phyloP scores from a whole-genome alignment of 2,329 filamentous ascomycete species.

The Aspergillus sp. region DNA sequence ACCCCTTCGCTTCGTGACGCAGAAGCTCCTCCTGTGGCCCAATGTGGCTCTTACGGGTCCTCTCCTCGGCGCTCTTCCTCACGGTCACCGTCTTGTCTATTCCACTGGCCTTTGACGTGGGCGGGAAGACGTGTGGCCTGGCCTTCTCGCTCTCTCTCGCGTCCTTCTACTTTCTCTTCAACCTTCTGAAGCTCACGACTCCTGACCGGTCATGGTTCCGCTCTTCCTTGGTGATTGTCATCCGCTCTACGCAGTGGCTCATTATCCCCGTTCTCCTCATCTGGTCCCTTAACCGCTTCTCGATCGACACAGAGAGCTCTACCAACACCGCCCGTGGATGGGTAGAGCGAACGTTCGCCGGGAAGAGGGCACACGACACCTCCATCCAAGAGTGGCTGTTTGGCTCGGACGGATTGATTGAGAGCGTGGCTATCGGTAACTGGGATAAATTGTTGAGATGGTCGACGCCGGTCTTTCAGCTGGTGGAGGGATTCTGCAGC shows the following conservation, averaged over 20 bases:
- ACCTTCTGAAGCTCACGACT: conserved; percentile 66
- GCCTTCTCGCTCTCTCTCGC: conserved; percentile 87
- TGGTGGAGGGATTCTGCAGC: conserved; percentile 93
- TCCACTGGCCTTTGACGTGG: conserved; percentile 94
- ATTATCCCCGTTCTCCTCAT: conserved; percentile 80
- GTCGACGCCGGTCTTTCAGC: conserved; percentile 87
- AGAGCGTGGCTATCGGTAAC: conserved; percentile 67
- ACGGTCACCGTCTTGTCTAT: conserved; percentile 90
- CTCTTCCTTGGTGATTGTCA: conserved; percentile 57
- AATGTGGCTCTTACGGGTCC: conserved; percentile 76
- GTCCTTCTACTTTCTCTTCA: conserved; percentile 84
- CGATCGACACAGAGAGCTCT: conserved; percentile 64
- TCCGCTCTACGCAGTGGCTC: conserved; percentile 75
- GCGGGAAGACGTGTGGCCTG: conserved; percentile 84
- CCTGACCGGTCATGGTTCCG: conserved; percentile 69
- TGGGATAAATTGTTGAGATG: conserved; percentile 87
- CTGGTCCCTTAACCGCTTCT: conserved; percentile 92
- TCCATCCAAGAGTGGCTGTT: conserved; percentile 77
- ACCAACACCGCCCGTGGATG: conserved; percentile 58
- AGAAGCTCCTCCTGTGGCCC: conserved; percentile 10
- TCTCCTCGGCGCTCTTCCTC: conserved; percentile 77
- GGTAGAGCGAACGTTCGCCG: conserved; percentile 69
- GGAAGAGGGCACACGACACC: conserved; percentile 52
- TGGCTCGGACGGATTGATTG: conserved; percentile 72
- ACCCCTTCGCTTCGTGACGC: background rate